These are phyloP conservation scores for Creolimax fragrantissima DNA, from an alignment of 78 protist species.

Conservation along the genomic window DNA sequence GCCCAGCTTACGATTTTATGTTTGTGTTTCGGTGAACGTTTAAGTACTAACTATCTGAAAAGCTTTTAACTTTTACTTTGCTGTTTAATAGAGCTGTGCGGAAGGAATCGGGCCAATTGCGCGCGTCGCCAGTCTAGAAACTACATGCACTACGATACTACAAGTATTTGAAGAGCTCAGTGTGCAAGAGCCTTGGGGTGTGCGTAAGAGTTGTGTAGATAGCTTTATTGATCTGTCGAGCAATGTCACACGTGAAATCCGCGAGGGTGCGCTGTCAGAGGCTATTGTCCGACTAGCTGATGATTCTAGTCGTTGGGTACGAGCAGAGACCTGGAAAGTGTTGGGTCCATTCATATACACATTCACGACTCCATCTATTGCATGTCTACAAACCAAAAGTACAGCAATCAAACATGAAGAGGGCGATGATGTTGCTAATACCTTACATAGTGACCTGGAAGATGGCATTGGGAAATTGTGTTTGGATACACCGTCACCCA, in stretches of 20 bases:
- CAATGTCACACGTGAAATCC: not conserved
- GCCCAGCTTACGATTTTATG: too few relatives aligned
- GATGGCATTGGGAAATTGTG: too few relatives aligned
- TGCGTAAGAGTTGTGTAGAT: conserved; percentile 4
- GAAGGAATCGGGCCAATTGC: not conserved
- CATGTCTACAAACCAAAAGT: too few relatives aligned
- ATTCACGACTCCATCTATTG: too few relatives aligned
- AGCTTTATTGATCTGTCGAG: not conserved
- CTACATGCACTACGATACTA: not conserved
- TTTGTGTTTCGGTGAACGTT: too few relatives aligned
- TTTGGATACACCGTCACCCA: not conserved
- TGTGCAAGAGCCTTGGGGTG: not conserved
- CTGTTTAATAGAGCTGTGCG: not conserved
- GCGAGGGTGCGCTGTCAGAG: not conserved
- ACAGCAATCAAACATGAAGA: too few relatives aligned
- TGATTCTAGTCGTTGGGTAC: not conserved
- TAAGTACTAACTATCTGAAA: too few relatives aligned
- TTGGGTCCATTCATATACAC: conserved; percentile 1
- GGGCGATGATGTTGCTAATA: too few relatives aligned
- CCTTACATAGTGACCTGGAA: too few relatives aligned
- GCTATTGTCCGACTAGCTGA: not conserved
- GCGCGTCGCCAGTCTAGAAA: not conserved
- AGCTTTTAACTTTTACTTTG: too few relatives aligned
- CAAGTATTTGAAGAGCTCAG: not conserved
- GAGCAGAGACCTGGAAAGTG: not conserved